Evolutionary conservation across 768 basidiomycete species (phyloP).

Genomic region (Kwoniella dejecticola): DNA sequence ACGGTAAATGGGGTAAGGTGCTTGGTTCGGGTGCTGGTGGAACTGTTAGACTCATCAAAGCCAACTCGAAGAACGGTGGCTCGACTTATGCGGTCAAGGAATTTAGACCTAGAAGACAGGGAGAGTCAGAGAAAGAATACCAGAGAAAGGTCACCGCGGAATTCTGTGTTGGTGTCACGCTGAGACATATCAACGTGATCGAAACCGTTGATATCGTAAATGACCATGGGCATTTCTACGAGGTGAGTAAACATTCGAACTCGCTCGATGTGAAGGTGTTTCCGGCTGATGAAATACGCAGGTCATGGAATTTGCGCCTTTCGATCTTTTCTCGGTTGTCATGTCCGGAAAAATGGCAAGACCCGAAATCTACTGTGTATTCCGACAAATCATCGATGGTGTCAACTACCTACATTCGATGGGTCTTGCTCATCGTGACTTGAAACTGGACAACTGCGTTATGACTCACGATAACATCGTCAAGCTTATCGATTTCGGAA

Average conservation of each 20-base stretch:
- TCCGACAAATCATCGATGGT: slow-evolving; percentile 96
- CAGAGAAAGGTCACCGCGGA: slow-evolving; percentile 99
- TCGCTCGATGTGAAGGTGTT: background rate
- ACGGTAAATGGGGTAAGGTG: slow-evolving; percentile 96
- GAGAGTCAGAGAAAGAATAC: slow-evolving; percentile 94
- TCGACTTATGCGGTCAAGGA: slow-evolving; percentile 94
- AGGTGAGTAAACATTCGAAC: slow-evolving; percentile 66
- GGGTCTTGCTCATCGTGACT: slow-evolving; percentile 95
- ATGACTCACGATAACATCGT: slow-evolving; percentile 94
- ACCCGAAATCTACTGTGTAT: slow-evolving; percentile 98
- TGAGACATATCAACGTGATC: slow-evolving; percentile 95
- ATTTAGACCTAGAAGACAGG: slow-evolving; percentile 83
- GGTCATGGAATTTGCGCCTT: slow-evolving; percentile 99
- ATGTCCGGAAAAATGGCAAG: slow-evolving; percentile 99
- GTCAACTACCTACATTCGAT: slow-evolving; percentile 97
- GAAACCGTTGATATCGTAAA: slow-evolving; percentile 97
- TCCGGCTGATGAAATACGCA: slow-evolving; percentile 49
- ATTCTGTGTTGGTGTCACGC: slow-evolving; percentile 81
- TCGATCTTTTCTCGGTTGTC: slow-evolving; percentile 97
- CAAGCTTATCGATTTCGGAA: slow-evolving; percentile 99
- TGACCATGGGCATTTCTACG: slow-evolving; percentile 97
- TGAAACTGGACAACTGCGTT: slow-evolving; percentile 99
- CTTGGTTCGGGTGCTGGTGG: slow-evolving; percentile 97
- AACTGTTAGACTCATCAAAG: slow-evolving; percentile 93
- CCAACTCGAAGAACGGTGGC: slow-evolving; percentile 75